phyloP scores from a whole-genome alignment of 306 rosid genomes.

The Vicia faba region DNA sequence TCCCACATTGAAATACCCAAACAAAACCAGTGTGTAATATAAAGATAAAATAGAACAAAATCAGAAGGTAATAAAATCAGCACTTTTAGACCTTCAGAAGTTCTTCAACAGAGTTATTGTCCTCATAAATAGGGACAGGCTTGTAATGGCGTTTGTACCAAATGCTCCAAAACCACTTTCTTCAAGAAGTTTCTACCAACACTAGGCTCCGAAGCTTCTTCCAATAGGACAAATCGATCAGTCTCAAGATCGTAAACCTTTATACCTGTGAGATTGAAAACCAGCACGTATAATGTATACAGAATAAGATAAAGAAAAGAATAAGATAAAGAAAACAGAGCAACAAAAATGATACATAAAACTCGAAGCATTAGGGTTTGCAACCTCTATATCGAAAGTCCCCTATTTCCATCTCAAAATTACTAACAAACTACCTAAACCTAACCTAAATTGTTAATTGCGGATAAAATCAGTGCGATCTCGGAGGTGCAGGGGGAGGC shows the following conservation, averaged over 20 bases:
- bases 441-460: too few species aligned
- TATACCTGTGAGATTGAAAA: conserved; percentile 56
- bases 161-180: conserved; percentile 81
- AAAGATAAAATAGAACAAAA: conserved; percentile 14
- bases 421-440: too few species aligned
- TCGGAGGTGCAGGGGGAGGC: too few species aligned
- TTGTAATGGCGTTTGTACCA: conserved; percentile 62
- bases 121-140: conserved; percentile 70
- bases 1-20: neutral
- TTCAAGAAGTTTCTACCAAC: conserved; percentile 87
- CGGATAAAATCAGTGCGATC: too few species aligned
- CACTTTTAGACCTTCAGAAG: conserved; percentile 53
- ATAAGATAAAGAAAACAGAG: conserved; percentile 28
- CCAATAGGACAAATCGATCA: conserved; percentile 80
- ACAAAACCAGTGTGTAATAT: neutral
- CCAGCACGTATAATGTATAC: neutral
- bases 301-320: conserved; percentile 27
- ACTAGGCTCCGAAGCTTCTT: conserved; percentile 94
- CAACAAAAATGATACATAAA: conserved; percentile 6
- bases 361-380: too few species aligned
- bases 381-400: too few species aligned
- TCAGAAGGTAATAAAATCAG: conserved; percentile 26
- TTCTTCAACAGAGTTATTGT: conserved; percentile 70
- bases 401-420: too few species aligned
- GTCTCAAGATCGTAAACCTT: conserved; percentile 81